These are phyloP conservation scores for Penicillium occitanis DNA, from an alignment of 2,329 filamentous ascomycete genomes.

Conservation along the genomic window DNA sequence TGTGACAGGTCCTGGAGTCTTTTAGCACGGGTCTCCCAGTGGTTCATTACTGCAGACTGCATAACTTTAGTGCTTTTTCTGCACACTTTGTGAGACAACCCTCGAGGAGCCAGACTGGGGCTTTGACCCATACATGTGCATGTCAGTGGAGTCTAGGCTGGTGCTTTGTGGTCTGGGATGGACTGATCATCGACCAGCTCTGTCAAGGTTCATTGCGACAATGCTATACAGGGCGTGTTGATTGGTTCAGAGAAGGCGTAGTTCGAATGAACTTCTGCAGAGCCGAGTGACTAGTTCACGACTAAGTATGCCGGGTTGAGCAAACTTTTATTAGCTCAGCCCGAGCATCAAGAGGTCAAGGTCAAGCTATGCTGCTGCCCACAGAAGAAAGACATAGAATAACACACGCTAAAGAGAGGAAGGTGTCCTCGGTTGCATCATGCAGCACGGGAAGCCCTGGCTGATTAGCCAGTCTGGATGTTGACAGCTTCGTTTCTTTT, in stretches of 20 bases:
- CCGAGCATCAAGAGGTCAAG: conserved; percentile 1
- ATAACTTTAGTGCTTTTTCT: neutral
- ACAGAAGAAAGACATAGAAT: conserved; percentile 1
- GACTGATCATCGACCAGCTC: conserved; percentile 3
- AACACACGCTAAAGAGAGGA: neutral
- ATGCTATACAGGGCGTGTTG: neutral
- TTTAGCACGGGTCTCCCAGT: neutral
- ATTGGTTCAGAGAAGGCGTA: conserved; percentile 1
- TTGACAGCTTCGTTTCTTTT: conserved; percentile 9
- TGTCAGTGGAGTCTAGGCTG: neutral
- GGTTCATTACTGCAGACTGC: neutral
- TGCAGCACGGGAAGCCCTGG: neutral
- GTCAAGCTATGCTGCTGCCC: neutral
- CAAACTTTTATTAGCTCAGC: conserved; percentile 1
- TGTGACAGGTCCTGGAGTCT: neutral
- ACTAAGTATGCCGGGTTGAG: neutral
- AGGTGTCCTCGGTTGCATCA: conserved; percentile 1
- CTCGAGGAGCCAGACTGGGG: neutral
- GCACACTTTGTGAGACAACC: neutral
- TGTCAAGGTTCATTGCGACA: conserved; percentile 3
- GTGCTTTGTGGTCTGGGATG: neutral
- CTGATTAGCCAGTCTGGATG: neutral
- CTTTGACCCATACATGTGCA: neutral
- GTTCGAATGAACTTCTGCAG: neutral
- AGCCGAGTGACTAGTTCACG: neutral